Evolutionary conservation across 495 filamentous ascomycete species (phyloP), one percentile per base, ranked within the genome.

Genomic region (Penicillium flavigenum): DNA sequence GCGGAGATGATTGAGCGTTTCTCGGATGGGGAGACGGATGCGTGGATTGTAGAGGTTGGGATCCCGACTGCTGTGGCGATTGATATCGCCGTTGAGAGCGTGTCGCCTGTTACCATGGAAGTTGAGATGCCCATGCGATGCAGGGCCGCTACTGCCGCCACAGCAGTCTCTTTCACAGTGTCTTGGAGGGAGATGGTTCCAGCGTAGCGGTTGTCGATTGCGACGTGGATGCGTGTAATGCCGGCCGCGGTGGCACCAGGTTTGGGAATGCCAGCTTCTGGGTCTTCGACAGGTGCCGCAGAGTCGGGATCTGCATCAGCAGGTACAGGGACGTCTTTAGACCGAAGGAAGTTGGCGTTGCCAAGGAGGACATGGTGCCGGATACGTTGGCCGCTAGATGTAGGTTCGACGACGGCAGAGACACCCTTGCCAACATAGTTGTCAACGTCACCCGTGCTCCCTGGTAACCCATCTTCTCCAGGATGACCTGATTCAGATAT

Each of bases 101-200:
- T 91, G 70, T 99, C 94, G 49, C 94, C 94, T 0, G 94, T 99
- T 5, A 99, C 92, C 67, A 98, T 90, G 29, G 92, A 89, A 5
- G 89, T 87, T 51, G 87, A 85, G 65, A 98, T 87, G 19, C 88
- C 86, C 84, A 98, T 88, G 52, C 82, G 84, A 64, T 87, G 82
- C 45, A 99, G 79, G 19, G 92, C 94, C n/a, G 85, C 76, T 47
- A 98, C 87, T 34, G 89, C 82, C 20, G 90, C 90, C n/a, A 81
- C 80, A 9, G 94, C 93, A 45, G 86, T 89, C 19, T 86, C 82
- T 67, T 99, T 99, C 68, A 99, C 83, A 17, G 86, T 94, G 67
- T 99, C 94, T 7, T 87, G 84, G 31, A 99, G 86, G 54, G 85
- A 86, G 45, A 98, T 81, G 16, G 86, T 83, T 51, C 94, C 94